Percentiles rank a stretch among this genome's conserved stretches.
These are phyloP conservation scores for Chaetomium fimeti DNA, from an alignment of 495 filamentous ascomycete species.

Conservation along the genomic window DNA sequence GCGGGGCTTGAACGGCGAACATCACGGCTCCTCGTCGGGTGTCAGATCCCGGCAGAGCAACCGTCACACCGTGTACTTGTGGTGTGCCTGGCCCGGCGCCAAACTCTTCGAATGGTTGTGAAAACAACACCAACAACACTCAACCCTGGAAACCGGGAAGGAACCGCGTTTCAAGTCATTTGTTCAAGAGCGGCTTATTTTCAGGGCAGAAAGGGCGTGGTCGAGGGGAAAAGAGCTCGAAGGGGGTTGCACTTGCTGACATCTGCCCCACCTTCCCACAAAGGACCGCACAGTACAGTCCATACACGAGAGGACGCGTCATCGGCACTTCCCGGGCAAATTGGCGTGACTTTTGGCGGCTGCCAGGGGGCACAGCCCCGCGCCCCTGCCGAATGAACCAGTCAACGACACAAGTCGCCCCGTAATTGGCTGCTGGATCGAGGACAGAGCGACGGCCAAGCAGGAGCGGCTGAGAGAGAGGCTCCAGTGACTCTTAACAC, in stretches of 20 bases:
- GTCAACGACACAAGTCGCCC: not conserved
- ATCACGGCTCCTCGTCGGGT: not conserved
- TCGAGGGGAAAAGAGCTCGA: not conserved
- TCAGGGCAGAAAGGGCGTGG: not conserved
- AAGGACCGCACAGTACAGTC: no score
- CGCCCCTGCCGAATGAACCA: not conserved
- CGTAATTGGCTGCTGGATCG: not conserved
- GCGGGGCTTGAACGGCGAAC: not conserved
- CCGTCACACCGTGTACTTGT: not conserved
- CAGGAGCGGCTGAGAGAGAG: slow-evolving; percentile 6
- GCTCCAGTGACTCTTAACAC: not conserved
- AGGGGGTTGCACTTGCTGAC: not conserved
- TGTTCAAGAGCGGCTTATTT: not conserved
- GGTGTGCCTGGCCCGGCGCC: not conserved
- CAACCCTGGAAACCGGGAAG: no score
- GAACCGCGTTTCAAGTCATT: not conserved
- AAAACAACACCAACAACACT: not conserved
- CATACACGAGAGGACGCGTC: slow-evolving; percentile 23
- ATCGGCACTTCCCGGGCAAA: slow-evolving; percentile 21
- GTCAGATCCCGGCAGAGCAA: not conserved
- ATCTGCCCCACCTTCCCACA: not conserved
- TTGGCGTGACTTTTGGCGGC: not conserved
- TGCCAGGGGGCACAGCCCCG: slow-evolving; percentile 22
- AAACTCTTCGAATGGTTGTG: not conserved
- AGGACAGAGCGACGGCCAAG: not conserved